Base-by-base conservation (phyloP, 306 rosid genomes). In the Rosa persica region DNA sequence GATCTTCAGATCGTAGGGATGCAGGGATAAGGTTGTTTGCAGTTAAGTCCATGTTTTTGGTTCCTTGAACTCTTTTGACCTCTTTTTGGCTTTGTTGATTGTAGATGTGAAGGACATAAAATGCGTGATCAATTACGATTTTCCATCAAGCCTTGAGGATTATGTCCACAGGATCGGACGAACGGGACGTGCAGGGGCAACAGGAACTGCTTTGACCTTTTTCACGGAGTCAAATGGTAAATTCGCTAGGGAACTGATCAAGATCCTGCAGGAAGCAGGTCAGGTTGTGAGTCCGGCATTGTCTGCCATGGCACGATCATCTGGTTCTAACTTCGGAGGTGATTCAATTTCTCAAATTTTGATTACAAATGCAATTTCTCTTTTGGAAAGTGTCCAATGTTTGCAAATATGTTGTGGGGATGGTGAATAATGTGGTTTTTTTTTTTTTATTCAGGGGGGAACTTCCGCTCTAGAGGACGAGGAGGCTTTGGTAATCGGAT, bases 41-140 rank as follows among this genome's bases (percentile, higher is more conserved):
- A 83, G 93, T 87, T 82, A 82, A 88, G 88, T 88, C 89, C 93
- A 61, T 74, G 76, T 79, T n/a, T 38, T 76, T 80, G 38, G 30
- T 54, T 11, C 39, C 34, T 9, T 67, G 72, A 15, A 20, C 80
- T 83, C 34, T 1, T 61, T 81, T 87, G 68, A 72, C 83, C 78
- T 81, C 1, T 66, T 48, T 22, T 60, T 62, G 84, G 25, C 9
- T 42, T 70, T 74, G 77, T 81, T 79, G 62, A 66, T 78, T 85
- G 95, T 76, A 92, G 98, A 95, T 91, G 98, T 95, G 92, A 95
- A 95, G 86, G 98, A 95, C 89, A 93, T 95, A 70, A 95, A 93
- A 83, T 90, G 88, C 70, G 98, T 95, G 86, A 83, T 95, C 91
- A 95, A 95, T 82, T 95, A 89, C 74, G 98, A 95, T 80, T 95